phyloP scores from a whole-genome alignment of 495 filamentous ascomycete genomes.

The Neurospora sp. region DNA sequence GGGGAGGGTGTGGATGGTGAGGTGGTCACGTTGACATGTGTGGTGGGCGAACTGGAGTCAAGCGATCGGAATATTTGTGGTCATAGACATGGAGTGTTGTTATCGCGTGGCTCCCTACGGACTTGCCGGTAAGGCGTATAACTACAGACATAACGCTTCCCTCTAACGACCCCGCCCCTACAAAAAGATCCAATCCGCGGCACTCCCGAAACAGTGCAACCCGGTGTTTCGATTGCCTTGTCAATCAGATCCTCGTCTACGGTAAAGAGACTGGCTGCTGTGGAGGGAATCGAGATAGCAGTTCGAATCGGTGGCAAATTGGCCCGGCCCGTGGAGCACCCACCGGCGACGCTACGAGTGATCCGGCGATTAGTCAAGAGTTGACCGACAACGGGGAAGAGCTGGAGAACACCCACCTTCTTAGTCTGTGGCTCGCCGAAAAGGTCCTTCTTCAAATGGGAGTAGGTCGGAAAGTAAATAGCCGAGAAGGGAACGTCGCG shows the following conservation, averaged over 20 bases:
- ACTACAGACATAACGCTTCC: not conserved
- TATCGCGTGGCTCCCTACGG: not conserved
- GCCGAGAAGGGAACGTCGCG: slow-evolving; percentile 96
- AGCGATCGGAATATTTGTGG: not conserved
- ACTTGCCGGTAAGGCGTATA: not conserved
- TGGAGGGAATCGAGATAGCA: not conserved
- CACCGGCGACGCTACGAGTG: not conserved
- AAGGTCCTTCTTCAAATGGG: slow-evolving; percentile 82
- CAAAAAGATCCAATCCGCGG: not conserved
- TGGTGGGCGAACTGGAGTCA: not conserved
- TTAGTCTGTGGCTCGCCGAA: slow-evolving; percentile 87
- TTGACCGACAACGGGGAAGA: slow-evolving; percentile 81
- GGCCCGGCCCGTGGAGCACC: not conserved
- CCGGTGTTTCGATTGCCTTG: not conserved
- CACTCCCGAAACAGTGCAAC: not conserved
- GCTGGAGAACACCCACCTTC: slow-evolving; percentile 83
- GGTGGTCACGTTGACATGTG: not conserved
- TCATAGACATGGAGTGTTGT: not conserved
- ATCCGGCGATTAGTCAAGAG: not conserved
- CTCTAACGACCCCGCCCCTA: not conserved
- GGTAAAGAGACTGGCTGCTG: not conserved
- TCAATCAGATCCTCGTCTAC: not conserved
- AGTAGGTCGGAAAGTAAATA: slow-evolving; percentile 97
- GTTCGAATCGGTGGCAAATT: not conserved
- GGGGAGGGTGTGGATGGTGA: not conserved